Conservation (phyloP, 2,329 filamentous ascomycete species). For the Diaporthe sp. region DNA sequence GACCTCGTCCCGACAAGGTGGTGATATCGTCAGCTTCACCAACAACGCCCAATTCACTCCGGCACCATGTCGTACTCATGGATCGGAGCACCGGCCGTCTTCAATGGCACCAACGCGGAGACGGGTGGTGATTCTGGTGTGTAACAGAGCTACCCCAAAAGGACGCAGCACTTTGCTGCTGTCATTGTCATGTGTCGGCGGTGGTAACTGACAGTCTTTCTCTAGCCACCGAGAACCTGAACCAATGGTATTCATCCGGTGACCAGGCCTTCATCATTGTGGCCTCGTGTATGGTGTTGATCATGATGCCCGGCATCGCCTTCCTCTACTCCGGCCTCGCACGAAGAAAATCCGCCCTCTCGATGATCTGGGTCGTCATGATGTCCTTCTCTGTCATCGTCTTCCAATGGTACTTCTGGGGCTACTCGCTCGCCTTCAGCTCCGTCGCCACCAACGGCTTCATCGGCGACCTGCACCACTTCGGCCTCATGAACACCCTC, state of each 20-base stretch:
- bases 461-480: conserved; percentile 91
- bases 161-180: conserved; percentile 1
- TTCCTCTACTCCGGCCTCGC: conserved; percentile 98
- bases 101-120: conserved; percentile 75
- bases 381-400: conserved; percentile 90
- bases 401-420: conserved; percentile 99
- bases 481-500: conserved; percentile 88
- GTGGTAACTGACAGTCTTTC: conserved; percentile 35
- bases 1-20: background rate
- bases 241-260: conserved; percentile 94
- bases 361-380: conserved; percentile 98
- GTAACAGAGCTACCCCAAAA: conserved; percentile 53
- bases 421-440: conserved; percentile 95
- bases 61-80: conserved; percentile 70
- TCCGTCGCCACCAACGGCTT: conserved; percentile 85
- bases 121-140: conserved; percentile 85
- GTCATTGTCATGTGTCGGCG: background rate
- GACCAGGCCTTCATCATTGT: conserved; percentile 96
- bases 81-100: conserved; percentile 69
- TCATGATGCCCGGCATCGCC: conserved; percentile 97
- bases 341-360: conserved; percentile 96
- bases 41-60: conserved; percentile 11
- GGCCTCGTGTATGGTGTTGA: conserved; percentile 89
- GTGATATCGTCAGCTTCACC: conserved; percentile 11
- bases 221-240: conserved; percentile 85